Conservation (phyloP, 2,329 filamentous ascomycete genomes). For the Claviceps digitariae region DNA sequence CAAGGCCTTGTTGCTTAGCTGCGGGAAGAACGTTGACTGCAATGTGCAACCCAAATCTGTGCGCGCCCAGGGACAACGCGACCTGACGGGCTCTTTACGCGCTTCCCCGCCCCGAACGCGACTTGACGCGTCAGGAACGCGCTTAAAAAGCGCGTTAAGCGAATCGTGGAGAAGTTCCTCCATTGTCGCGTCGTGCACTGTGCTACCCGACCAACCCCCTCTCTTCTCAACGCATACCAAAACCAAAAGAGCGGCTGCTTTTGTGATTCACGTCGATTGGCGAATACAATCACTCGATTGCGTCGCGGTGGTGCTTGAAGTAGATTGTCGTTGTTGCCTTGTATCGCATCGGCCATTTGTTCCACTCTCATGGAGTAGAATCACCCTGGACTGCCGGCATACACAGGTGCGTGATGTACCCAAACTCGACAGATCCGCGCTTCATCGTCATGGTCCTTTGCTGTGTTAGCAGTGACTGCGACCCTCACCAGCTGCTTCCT, state of each 20-base stretch:
- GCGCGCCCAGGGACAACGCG: background rate
- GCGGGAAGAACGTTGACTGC: background rate
- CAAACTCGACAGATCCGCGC: background rate
- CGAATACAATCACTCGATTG: background rate
- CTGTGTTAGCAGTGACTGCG: background rate
- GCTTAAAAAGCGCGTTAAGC: background rate
- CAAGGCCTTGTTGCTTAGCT: too few species aligned
- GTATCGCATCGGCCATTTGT: background rate
- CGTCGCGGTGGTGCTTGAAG: background rate
- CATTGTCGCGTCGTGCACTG: background rate
- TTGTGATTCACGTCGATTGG: background rate
- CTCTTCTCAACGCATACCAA: background rate
- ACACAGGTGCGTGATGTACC: background rate
- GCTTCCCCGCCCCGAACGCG: constrained; percentile 1
- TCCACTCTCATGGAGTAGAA: background rate
- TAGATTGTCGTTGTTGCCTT: background rate
- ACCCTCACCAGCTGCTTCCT: background rate
- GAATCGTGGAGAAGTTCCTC: background rate
- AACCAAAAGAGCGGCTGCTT: background rate
- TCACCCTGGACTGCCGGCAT: background rate
- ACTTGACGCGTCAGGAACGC: background rate
- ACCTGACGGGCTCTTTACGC: background rate
- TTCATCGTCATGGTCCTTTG: background rate
- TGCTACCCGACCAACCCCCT: background rate
- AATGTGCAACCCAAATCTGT: background rate